Evolutionary conservation across 1,284 basidiomycete genomes (phyloP).

Genomic region (Ceratobasidium papillatum): DNA sequence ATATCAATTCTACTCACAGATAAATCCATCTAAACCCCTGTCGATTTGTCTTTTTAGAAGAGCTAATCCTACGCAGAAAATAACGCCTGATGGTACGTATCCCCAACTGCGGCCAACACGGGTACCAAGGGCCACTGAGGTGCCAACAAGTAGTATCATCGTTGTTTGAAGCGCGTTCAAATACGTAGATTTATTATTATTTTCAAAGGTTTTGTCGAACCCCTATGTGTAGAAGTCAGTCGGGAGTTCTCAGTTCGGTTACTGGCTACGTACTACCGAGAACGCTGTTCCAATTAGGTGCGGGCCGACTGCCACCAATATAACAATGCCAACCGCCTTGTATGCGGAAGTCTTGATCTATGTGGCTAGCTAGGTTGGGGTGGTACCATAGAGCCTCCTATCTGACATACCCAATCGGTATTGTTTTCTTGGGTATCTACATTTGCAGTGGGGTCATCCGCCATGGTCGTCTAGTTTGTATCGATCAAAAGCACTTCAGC

Average conservation of each 20-base stretch:
- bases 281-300: conserved; percentile 18
- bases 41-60: background rate
- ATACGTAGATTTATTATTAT: background rate
- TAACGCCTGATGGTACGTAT: background rate
- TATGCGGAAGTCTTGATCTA: background rate
- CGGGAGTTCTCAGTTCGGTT: background rate
- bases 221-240: background rate
- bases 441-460: background rate
- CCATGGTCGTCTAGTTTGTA: background rate
- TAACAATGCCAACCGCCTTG: background rate
- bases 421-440: background rate
- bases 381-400: background rate
- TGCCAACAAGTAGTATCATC: background rate
- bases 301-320: background rate
- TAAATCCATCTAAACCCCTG: background rate
- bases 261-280: background rate
- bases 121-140: background rate
- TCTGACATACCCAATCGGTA: background rate
- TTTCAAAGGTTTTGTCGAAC: background rate
- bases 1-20: background rate
- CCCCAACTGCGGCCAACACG: background rate
- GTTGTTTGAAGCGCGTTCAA: background rate
- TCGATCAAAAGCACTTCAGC: background rate
- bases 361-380: background rate
- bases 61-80: background rate